phyloP scores from a whole-genome alignment of 2,329 filamentous ascomycete genomes.

The Lachnellula hyalina region DNA sequence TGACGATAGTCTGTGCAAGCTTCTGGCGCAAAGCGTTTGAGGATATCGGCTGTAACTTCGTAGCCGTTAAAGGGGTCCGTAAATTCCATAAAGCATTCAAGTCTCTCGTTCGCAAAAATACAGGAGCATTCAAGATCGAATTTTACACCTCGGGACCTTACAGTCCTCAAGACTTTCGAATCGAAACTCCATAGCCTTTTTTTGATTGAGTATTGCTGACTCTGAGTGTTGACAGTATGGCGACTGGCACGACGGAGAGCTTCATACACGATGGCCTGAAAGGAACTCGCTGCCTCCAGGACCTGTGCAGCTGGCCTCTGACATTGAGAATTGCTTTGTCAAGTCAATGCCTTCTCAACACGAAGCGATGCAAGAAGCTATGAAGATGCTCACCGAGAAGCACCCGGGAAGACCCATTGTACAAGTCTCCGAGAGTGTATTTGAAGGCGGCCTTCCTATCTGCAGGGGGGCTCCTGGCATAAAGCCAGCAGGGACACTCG shows the following conservation, averaged over 20 bases:
- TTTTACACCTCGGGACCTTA: too few species aligned
- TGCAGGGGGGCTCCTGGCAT: slow-evolving; percentile 36
- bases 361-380: slow-evolving; percentile 31
- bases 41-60: slow-evolving; percentile 35
- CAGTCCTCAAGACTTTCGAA: too few species aligned
- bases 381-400: slow-evolving; percentile 31
- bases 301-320: slow-evolving; percentile 30
- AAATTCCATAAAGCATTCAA: too few species aligned
- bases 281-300: slow-evolving; percentile 18
- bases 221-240: slow-evolving; percentile 1
- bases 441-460: slow-evolving; percentile 36
- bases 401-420: slow-evolving; percentile 37
- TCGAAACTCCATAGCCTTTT: too few species aligned
- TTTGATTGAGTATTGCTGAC: too few species aligned
- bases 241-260: slow-evolving; percentile 25
- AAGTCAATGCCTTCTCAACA: slow-evolving; percentile 32
- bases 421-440: slow-evolving; percentile 38
- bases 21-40: slow-evolving; percentile 34
- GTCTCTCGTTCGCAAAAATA: too few species aligned
- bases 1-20: slow-evolving; percentile 38
- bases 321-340: slow-evolving; percentile 34
- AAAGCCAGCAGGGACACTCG: slow-evolving; percentile 34
- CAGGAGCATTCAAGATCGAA: too few species aligned
- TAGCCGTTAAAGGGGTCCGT: slow-evolving; percentile 23
- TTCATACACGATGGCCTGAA: slow-evolving; percentile 20